Conservation (phyloP, 345 rosid species). For the Ceriops zippeliana region DNA sequence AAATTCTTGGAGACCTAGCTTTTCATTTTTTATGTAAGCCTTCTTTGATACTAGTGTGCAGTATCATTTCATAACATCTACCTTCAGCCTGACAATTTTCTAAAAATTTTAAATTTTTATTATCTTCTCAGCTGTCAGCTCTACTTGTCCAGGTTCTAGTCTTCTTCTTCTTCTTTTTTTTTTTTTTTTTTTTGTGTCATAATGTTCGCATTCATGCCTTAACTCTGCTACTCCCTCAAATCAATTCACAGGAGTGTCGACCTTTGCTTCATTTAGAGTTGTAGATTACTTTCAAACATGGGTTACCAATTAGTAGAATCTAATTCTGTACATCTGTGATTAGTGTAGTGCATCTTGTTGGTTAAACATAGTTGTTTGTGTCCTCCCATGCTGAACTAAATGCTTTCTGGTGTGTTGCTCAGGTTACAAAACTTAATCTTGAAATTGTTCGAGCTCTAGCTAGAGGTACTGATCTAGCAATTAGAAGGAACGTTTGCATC, state of each 20-base stretch:
- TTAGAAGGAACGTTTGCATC: background rate
- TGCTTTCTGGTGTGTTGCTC: slow-evolving; percentile 6
- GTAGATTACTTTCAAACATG: no score
- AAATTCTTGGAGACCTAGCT: background rate
- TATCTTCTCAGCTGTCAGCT: background rate
- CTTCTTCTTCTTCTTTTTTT: no score
- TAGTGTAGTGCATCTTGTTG: no score
- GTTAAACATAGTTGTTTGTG: no score
- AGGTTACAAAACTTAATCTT: slow-evolving; percentile 87
- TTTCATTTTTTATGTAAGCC: background rate
- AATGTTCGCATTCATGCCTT: background rate
- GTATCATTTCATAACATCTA: background rate
- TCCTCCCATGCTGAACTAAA: background rate
- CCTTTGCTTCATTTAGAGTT: no score
- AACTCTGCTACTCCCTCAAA: background rate
- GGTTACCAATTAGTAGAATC: no score
- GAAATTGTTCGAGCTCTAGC: slow-evolving; percentile 91
- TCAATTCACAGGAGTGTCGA: no score
- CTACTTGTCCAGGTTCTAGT: background rate
- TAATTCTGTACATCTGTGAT: no score
- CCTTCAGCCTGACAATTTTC: background rate
- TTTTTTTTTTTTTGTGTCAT: background rate
- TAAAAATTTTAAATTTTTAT: background rate
- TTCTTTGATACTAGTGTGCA: background rate
- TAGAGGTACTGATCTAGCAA: slow-evolving; percentile 49